Percentiles rank a stretch among this genome's conserved stretches.
Conservation (phyloP, 768 basidiomycete genomes). For the Tulasnella sp. region DNA sequence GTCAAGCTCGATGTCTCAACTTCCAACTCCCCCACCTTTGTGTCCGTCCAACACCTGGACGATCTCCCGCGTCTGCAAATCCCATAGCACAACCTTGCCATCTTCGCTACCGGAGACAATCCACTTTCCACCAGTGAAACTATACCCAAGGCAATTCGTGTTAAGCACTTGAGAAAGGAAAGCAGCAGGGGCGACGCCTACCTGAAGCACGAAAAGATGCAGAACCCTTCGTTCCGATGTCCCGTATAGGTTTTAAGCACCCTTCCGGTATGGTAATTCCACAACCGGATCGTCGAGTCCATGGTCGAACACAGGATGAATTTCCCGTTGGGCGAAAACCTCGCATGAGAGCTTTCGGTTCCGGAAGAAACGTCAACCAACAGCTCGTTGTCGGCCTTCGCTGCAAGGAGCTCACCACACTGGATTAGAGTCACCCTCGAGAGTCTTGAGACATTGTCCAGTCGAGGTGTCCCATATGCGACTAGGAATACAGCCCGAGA, state of each 20-base stretch:
- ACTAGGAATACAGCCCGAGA: conserved; percentile 32
- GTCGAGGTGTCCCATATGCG: conserved; percentile 97
- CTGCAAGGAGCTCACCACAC: conserved; percentile 46
- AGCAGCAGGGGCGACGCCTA: not conserved
- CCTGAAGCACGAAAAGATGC: conserved; percentile 58
- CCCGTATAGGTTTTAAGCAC: conserved; percentile 90
- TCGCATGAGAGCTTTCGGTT: conserved; percentile 48
- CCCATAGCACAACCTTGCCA: conserved; percentile 78
- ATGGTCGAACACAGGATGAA: conserved; percentile 86
- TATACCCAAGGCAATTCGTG: not conserved
- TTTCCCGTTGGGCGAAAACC: conserved; percentile 85
- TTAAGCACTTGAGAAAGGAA: not conserved
- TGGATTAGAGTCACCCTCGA: conserved; percentile 94
- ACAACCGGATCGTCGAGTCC: conserved; percentile 87
- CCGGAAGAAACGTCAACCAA: not conserved
- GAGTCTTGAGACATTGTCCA: conserved; percentile 93
- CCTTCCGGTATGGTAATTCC: conserved; percentile 85
- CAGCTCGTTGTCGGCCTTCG: not conserved
- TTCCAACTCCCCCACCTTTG: conserved; percentile 42
- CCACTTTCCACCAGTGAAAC: conserved; percentile 54
- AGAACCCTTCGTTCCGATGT: conserved; percentile 77
- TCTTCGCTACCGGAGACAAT: conserved; percentile 89
- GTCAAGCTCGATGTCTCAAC: not conserved
- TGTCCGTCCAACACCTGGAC: conserved; percentile 70
- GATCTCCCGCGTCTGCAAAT: conserved; percentile 69